Percentiles rank a stretch among this genome's conserved stretches.
Conservation (phyloP, 257 asterid species). For the Agastache rugosa region DNA sequence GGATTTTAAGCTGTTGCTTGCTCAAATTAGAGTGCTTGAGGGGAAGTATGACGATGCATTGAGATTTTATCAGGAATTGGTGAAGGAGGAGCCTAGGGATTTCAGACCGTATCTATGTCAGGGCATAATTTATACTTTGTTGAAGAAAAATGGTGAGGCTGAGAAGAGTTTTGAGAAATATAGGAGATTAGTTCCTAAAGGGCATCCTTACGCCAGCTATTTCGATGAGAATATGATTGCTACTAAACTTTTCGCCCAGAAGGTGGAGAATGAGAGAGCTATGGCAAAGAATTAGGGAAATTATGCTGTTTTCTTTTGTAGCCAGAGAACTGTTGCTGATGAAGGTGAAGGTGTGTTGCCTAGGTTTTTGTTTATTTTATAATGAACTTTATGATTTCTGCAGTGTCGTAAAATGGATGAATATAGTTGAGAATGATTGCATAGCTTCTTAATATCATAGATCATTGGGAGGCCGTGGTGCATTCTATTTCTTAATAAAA, state of each 20-base stretch:
- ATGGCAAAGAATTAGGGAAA: conserved; percentile 45
- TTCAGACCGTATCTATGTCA: conserved; percentile 92
- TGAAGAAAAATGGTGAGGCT: conserved; percentile 78
- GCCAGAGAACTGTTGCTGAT: conserved; percentile 15
- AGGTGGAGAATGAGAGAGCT: conserved; percentile 69
- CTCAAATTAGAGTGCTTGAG: conserved; percentile 78
- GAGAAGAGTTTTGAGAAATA: conserved; percentile 84
- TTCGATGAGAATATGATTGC: conserved; percentile 92
- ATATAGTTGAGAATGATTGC: conserved; percentile 20
- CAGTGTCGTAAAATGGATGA: conserved; percentile 33
- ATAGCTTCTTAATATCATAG: conserved; percentile 27
- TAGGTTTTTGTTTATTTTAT: conserved; percentile 33
- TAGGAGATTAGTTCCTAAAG: conserved; percentile 79
- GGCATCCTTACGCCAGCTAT: conserved; percentile 79
- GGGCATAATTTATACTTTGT: conserved; percentile 80
- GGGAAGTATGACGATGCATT: conserved; percentile 72
- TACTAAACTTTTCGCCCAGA: conserved; percentile 77
- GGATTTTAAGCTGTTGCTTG: conserved; percentile 83
- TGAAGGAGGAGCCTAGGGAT: conserved; percentile 91
- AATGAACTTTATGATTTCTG: conserved; percentile 31
- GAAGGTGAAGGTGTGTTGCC: conserved; percentile 10
- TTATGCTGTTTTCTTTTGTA: conserved; percentile 15
- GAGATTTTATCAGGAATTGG: conserved; percentile 67
- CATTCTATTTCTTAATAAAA: conserved; percentile 18
- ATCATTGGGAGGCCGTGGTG: conserved; percentile 1